phyloP scores from a whole-genome alignment of 2,329 filamentous ascomycete species.

The Bipolaris cookei region DNA sequence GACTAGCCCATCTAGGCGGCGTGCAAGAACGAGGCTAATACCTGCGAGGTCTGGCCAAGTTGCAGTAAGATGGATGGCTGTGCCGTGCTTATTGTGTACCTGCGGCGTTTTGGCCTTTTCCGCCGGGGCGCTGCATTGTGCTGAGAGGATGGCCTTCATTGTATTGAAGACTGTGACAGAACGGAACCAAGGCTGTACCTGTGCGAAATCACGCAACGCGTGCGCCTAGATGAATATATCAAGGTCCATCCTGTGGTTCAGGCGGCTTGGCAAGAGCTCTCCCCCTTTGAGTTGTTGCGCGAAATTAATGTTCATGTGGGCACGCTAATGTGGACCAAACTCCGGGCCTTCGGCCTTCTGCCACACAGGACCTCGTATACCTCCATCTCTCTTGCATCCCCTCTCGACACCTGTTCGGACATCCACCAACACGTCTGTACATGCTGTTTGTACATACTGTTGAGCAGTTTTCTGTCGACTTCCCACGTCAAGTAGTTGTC shows the following conservation, averaged over 20 bases:
- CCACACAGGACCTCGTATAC: slow-evolving; percentile 2
- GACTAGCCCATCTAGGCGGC: slow-evolving; percentile 1
- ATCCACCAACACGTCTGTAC: background rate
- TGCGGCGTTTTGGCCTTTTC: background rate
- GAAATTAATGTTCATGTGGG: slow-evolving; percentile 13
- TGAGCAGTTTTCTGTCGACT: background rate
- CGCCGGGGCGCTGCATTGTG: background rate
- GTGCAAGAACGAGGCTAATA: slow-evolving; percentile 1
- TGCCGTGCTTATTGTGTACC: background rate
- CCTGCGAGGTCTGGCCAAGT: background rate
- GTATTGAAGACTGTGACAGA: background rate
- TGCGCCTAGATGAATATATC: background rate
- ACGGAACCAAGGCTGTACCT: background rate
- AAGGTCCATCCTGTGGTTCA: slow-evolving; percentile 4
- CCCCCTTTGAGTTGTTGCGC: slow-evolving; percentile 11
- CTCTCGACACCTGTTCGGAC: background rate
- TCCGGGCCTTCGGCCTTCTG: slow-evolving; percentile 11
- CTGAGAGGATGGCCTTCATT: background rate
- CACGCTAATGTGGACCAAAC: slow-evolving; percentile 11
- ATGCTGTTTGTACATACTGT: background rate
- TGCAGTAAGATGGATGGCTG: background rate
- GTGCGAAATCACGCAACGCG: background rate
- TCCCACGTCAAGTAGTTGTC: background rate
- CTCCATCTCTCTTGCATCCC: slow-evolving; percentile 2
- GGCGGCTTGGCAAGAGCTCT: slow-evolving; percentile 6